Percentiles rank a stretch among this genome's conserved stretches.
Conservation (phyloP, 2,329 filamentous ascomycete species). For the Emmonsia crescens region DNA sequence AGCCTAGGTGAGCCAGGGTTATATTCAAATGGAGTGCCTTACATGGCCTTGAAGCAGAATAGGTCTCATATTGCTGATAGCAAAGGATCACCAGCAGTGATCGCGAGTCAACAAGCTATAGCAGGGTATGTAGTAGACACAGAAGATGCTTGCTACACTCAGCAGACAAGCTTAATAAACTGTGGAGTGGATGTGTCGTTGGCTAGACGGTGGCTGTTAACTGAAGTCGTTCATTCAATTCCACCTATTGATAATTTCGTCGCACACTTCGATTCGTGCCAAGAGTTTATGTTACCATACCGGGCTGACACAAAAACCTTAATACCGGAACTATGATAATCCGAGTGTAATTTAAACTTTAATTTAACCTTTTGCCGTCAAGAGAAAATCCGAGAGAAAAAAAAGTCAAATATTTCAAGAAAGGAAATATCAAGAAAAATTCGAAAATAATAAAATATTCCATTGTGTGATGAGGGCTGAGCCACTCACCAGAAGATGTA, state of each 20-base stretch:
- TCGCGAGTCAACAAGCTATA: not conserved
- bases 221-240: not conserved
- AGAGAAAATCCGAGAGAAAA: not conserved
- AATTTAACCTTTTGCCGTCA: not conserved
- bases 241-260: slow-evolving; percentile 4
- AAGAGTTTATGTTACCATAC: slow-evolving; percentile 7
- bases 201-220: not conserved
- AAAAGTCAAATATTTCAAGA: not conserved
- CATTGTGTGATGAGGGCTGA: not conserved
- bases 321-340: slow-evolving; percentile 1
- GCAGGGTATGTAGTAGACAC: not conserved
- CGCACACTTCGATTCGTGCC: slow-evolving; percentile 8
- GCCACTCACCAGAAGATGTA: not conserved
- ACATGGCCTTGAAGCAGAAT: slow-evolving; percentile 91
- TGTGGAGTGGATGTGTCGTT: slow-evolving; percentile 2
- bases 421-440: not conserved
- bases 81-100: not conserved
- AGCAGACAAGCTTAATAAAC: not conserved
- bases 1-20: not conserved
- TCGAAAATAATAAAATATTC: not conserved
- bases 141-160: not conserved
- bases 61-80: slow-evolving; percentile 68
- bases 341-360: not conserved
- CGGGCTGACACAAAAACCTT: not conserved
- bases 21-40: slow-evolving; percentile 20